These are phyloP conservation scores for Chrysanthemum seticuspe DNA, from an alignment of 129 eudicot genomes.

Conservation along the genomic window DNA sequence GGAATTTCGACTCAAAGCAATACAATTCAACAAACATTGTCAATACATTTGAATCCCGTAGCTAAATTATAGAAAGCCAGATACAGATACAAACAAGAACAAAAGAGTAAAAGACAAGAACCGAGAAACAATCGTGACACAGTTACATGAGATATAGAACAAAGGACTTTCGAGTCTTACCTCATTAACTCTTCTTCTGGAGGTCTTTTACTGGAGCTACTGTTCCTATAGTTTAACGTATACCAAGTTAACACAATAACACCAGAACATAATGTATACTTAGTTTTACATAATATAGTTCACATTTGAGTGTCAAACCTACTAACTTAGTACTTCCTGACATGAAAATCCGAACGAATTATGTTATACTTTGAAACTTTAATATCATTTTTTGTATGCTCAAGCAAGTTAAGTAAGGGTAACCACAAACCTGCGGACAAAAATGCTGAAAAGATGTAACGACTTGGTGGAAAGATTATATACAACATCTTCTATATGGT, in stretches of 20 bases:
- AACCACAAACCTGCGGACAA: conserved; percentile 60
- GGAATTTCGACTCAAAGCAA: background rate
- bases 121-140: background rate
- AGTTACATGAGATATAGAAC: background rate
- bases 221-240: conserved; percentile 44
- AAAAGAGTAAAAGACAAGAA: background rate
- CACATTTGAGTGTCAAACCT: background rate
- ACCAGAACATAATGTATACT: background rate
- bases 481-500: conserved; percentile 72
- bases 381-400: no score
- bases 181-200: conserved; percentile 79
- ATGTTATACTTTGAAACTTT: no score
- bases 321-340: background rate
- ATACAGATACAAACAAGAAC: background rate
- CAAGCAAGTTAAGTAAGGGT: background rate
- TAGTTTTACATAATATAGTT: background rate
- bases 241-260: conserved; percentile 1
- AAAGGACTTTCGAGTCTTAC: conserved; percentile 29
- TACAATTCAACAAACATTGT: background rate
- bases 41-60: background rate
- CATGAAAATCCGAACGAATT: no score
- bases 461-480: conserved; percentile 81
- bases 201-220: conserved; percentile 37
- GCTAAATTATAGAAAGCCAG: background rate
- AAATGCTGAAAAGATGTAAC: conserved; percentile 60